Evolutionary conservation across 352 stramenopile genomes (phyloP).

Genomic region (Phytophthora podocarpi): DNA sequence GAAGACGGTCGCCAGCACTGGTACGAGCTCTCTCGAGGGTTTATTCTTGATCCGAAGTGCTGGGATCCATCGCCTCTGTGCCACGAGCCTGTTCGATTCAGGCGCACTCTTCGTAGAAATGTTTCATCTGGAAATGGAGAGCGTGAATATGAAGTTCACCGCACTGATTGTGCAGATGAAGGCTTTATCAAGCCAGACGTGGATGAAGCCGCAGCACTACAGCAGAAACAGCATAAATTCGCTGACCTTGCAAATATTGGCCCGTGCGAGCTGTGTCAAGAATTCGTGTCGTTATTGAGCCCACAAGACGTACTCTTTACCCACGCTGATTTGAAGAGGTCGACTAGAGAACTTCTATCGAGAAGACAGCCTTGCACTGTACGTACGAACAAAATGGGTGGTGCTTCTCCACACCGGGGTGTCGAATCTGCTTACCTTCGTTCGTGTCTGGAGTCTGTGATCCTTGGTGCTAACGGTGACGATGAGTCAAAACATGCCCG

Average conservation of each 20-base stretch:
- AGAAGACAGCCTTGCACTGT: conserved; percentile 13
- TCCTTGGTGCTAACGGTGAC: conserved; percentile 8
- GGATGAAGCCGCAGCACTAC: conserved; percentile 25
- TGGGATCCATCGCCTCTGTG: conserved; percentile 64
- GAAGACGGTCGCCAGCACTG: conserved; percentile 18
- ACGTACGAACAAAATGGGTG: too few relatives aligned
- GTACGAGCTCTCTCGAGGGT: conserved; percentile 66
- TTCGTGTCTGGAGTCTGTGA: conserved; percentile 22
- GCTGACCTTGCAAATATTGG: conserved; percentile 29
- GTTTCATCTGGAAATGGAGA: conserved; percentile 22
- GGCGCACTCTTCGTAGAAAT: conserved; percentile 38
- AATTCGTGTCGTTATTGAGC: conserved; percentile 37
- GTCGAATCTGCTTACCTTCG: conserved; percentile 23
- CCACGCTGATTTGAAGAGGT: conserved; percentile 48
- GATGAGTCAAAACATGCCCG: conserved; percentile 44
- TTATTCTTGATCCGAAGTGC: conserved; percentile 58
- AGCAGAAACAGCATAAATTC: conserved; percentile 42
- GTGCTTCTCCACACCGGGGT: not conserved
- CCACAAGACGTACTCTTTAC: conserved; percentile 28
- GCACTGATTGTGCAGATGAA: conserved; percentile 38
- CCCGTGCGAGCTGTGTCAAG: conserved; percentile 30
- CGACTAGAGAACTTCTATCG: conserved; percentile 35
- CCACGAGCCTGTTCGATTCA: conserved; percentile 57
- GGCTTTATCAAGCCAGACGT: conserved; percentile 59
- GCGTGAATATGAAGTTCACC: conserved; percentile 58